A percentile compares a stretch with the other conserved stretches of the same genome.
phyloP scores from a whole-genome alignment of 805 yeast species.

The Metschnikowia kofuensis region DNA sequence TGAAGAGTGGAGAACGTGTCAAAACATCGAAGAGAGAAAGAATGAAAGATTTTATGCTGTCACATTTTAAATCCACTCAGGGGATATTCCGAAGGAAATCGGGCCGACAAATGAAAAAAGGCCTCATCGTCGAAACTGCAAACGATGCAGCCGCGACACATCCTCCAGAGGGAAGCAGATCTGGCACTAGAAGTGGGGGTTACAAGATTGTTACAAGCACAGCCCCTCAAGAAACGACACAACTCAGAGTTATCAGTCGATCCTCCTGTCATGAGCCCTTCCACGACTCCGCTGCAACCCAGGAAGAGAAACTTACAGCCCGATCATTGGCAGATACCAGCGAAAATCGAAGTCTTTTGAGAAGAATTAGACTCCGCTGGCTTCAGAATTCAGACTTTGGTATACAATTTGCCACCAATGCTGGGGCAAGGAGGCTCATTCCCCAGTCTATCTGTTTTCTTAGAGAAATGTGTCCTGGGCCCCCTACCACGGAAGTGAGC shows the following conservation, averaged over 20 bases:
- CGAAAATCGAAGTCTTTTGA: constrained; percentile 9
- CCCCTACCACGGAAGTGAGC: constrained; percentile 13
- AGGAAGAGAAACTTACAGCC: neutral
- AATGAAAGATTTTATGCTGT: neutral
- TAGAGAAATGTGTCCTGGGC: constrained; percentile 12
- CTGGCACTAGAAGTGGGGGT: constrained; percentile 1
- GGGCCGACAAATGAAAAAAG: neutral
- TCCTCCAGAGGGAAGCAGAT: neutral
- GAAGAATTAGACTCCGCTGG: constrained; percentile 12
- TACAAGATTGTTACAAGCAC: neutral
- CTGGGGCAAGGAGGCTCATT: neutral
- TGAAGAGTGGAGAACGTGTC: neutral
- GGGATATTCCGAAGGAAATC: neutral
- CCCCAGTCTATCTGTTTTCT: constrained; percentile 11
- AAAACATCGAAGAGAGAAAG: constrained; percentile 2
- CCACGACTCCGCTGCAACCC: constrained; percentile 1
- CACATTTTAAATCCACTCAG: neutral
- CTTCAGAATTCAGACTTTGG: constrained; percentile 4
- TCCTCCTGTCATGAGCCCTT: neutral
- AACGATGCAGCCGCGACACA: neutral
- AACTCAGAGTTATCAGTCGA: neutral
- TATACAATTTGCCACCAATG: neutral
- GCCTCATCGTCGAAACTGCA: neutral
- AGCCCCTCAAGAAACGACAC: neutral
- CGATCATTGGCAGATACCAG: constrained; percentile 5